Evolutionary conservation across 768 basidiomycete genomes (phyloP).

Genomic region (Calocybe gangraenosa): DNA sequence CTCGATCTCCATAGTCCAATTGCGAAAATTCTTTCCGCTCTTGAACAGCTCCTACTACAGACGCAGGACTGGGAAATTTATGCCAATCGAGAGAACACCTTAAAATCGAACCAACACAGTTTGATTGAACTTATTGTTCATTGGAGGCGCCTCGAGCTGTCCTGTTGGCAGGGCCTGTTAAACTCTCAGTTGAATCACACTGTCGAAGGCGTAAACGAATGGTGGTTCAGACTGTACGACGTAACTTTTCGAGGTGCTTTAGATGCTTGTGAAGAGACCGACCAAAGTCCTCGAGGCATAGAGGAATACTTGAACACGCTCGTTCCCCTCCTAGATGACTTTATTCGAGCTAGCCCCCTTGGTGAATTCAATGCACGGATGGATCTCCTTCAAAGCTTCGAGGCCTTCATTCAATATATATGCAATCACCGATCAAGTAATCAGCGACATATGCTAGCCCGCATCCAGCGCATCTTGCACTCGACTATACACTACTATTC

Average conservation of each 20-base stretch:
- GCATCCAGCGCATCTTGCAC: conserved; percentile 55
- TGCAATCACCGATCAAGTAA: conserved; percentile 23
- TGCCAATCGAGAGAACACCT: conserved; percentile 85
- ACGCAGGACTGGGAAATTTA: conserved; percentile 97
- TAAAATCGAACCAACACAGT: conserved; percentile 60
- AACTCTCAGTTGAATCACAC: conserved; percentile 62
- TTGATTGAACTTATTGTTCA: conserved; percentile 73
- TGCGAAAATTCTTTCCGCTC: conserved; percentile 73
- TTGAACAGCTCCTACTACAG: conserved; percentile 83
- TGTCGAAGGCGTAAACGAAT: conserved; percentile 48
- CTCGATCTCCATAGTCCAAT: conserved; percentile 67
- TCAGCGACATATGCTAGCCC: conserved; percentile 33
- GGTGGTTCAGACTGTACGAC: conserved; percentile 93
- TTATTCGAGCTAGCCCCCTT: conserved; percentile 67
- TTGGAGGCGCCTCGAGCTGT: conserved; percentile 88
- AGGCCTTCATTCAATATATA: conserved; percentile 39
- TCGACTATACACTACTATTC: conserved; percentile 59
- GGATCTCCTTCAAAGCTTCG: conserved; percentile 65
- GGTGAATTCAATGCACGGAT: conserved; percentile 80
- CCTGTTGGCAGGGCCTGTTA: conserved; percentile 81
- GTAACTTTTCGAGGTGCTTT: conserved; percentile 61
- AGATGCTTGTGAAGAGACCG: conserved; percentile 35
- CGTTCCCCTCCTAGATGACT: conserved; percentile 77
- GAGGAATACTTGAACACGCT: conserved; percentile 58
- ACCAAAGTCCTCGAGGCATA: conserved; percentile 28